Evolutionary conservation across 768 basidiomycete species (phyloP).

Genomic region (Rhodosporidiobolus odoratus): DNA sequence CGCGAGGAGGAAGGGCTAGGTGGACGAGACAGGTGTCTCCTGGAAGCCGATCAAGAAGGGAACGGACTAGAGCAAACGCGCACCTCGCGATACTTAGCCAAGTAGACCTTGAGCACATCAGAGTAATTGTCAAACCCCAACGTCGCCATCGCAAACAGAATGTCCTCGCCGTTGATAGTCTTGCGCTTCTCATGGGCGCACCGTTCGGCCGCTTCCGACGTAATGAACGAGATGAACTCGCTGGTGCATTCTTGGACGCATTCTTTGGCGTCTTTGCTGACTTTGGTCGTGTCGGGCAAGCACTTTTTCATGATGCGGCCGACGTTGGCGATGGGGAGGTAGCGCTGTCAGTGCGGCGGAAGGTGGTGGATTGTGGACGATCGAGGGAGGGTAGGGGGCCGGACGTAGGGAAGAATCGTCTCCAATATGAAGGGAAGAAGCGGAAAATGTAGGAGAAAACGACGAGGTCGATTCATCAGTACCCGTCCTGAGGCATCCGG

Average conservation of each 20-base stretch:
- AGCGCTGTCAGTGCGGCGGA: conserved; percentile 23
- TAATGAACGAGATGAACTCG: conserved; percentile 97
- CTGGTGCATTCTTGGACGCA: conserved; percentile 97
- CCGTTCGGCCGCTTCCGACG: conserved; percentile 91
- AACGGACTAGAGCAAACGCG: not conserved
- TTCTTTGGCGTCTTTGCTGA: conserved; percentile 96
- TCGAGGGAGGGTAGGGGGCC: not conserved
- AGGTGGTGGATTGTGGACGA: not conserved
- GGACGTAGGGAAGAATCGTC: too few species aligned
- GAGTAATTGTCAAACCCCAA: conserved; percentile 91
- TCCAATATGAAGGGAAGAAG: not conserved
- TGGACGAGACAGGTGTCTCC: too few species aligned
- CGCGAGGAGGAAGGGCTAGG: not conserved
- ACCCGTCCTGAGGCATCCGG: not conserved
- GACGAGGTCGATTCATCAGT: not conserved
- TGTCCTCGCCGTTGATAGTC: conserved; percentile 96
- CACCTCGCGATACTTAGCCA: conserved; percentile 58
- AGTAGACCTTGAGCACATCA: conserved; percentile 83
- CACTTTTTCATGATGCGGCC: conserved; percentile 92
- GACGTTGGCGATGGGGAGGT: conserved; percentile 79
- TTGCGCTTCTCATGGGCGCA: conserved; percentile 92
- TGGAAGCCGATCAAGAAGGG: not conserved
- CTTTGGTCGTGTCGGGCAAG: conserved; percentile 84
- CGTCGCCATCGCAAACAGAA: conserved; percentile 84
- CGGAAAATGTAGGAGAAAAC: not conserved